Percentiles rank a stretch among this genome's conserved stretches.
Evolutionary conservation across 2,329 filamentous ascomycete genomes (phyloP).

Genomic region (Penicillium sp.): DNA sequence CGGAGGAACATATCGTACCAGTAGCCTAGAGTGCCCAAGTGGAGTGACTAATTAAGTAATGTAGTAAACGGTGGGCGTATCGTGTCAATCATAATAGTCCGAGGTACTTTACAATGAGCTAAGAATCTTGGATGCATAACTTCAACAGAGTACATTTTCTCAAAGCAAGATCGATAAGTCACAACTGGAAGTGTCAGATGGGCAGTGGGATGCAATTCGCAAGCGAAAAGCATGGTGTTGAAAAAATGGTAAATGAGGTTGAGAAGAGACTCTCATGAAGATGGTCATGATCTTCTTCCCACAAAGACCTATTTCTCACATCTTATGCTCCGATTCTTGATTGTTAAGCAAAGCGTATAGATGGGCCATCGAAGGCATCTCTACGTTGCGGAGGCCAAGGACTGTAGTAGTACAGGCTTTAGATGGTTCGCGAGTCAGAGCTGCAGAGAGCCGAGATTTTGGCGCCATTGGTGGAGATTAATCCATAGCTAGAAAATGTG

Average conservation of each 20-base stretch:
- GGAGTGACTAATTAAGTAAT: no score
- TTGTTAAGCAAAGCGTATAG: neutral
- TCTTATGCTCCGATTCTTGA: neutral
- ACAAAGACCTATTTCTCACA: no score
- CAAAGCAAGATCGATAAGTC: no score
- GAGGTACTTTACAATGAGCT: no score
- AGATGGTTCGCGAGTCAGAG: neutral
- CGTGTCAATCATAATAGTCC: no score
- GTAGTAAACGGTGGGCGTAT: no score
- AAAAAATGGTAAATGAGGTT: neutral
- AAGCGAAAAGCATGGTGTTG: slow-evolving; percentile 47
- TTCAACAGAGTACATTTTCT: no score
- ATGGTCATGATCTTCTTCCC: neutral
- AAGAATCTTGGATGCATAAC: no score
- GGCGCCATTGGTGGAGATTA: slow-evolving; percentile 18
- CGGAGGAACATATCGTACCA: no score
- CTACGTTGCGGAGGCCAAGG: slow-evolving; percentile 18
- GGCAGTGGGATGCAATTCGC: no score
- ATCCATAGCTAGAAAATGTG: slow-evolving; percentile 8
- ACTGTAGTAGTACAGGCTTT: neutral
- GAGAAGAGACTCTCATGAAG: neutral
- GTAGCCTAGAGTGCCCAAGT: no score
- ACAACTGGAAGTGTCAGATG: no score
- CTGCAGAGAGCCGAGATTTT: slow-evolving; percentile 1
- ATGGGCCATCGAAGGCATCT: neutral